Percentiles rank a stretch among this genome's conserved stretches.
Conservation (phyloP, 768 basidiomycete genomes). For the Suillus variegatus region DNA sequence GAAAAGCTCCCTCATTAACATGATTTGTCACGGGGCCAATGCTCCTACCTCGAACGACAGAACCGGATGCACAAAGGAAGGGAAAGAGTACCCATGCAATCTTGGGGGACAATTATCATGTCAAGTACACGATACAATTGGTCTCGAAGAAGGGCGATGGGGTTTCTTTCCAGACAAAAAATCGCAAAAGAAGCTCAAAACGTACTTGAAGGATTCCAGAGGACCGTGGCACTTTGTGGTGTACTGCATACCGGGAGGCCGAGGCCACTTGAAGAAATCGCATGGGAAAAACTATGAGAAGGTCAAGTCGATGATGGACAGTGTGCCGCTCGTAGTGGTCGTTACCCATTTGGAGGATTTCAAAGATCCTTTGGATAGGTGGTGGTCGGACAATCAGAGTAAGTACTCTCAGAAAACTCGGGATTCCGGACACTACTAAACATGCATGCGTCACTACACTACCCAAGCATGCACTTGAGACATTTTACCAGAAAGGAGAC, state of each 20-base stretch:
- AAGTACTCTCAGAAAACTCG: background rate
- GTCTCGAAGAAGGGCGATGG: background rate
- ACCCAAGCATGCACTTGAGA: background rate
- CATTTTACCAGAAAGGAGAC: background rate
- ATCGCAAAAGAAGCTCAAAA: no score
- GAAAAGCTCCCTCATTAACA: background rate
- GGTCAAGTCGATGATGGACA: background rate
- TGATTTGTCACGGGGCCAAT: background rate
- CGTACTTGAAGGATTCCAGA: no score
- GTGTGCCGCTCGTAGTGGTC: background rate
- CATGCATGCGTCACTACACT: background rate
- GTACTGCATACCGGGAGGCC: background rate
- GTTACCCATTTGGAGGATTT: background rate
- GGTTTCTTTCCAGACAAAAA: no score
- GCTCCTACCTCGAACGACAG: background rate
- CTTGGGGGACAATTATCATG: no score
- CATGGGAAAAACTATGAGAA: background rate
- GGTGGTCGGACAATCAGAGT: background rate
- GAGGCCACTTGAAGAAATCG: background rate
- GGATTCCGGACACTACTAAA: background rate
- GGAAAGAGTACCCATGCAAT: rapidly evolving
- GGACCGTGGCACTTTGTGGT: no score
- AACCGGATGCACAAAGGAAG: background rate
- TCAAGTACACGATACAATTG: background rate
- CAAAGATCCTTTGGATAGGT: background rate